Percentiles rank a stretch among this genome's conserved stretches.
These are phyloP conservation scores for Ascochyta pisi DNA, from an alignment of 2,329 filamentous ascomycete species.

Conservation along the genomic window DNA sequence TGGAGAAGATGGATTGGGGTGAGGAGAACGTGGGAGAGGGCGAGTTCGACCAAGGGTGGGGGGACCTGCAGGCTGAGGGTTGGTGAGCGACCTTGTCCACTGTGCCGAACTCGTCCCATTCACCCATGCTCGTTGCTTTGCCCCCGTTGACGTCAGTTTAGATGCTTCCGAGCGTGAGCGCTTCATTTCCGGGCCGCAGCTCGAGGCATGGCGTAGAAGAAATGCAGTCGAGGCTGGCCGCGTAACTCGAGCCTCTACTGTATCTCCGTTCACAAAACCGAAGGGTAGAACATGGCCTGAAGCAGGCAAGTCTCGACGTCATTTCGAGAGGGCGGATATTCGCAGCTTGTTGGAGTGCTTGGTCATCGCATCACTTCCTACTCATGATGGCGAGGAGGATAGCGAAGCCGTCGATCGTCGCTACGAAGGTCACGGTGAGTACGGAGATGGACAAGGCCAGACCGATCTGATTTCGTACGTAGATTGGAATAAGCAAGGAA, in stretches of 20 bases:
- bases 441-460: neutral
- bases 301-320: neutral
- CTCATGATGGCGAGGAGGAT: neutral
- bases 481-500: neutral
- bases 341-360: neutral
- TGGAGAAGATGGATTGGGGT: conserved; percentile 58
- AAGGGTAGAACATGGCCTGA: neutral
- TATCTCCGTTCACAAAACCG: neutral
- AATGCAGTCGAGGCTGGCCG: neutral
- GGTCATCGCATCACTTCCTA: neutral
- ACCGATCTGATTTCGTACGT: neutral
- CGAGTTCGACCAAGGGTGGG: conserved; percentile 31
- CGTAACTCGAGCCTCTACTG: neutral
- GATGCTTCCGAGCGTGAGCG: neutral
- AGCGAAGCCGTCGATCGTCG: neutral
- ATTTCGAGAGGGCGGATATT: neutral
- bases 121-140: neutral
- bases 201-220: neutral
- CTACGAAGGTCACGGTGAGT: neutral
- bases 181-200: neutral
- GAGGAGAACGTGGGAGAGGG: conserved; percentile 36
- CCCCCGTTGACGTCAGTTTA: neutral
- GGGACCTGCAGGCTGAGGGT: conserved; percentile 38
- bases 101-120: neutral
- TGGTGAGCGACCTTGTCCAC: conserved; percentile 27